Percentiles rank a stretch among this genome's conserved stretches.
These are phyloP conservation scores for Pythium insidiosum DNA, from an alignment of 352 stramenopile species.

Conservation along the genomic window DNA sequence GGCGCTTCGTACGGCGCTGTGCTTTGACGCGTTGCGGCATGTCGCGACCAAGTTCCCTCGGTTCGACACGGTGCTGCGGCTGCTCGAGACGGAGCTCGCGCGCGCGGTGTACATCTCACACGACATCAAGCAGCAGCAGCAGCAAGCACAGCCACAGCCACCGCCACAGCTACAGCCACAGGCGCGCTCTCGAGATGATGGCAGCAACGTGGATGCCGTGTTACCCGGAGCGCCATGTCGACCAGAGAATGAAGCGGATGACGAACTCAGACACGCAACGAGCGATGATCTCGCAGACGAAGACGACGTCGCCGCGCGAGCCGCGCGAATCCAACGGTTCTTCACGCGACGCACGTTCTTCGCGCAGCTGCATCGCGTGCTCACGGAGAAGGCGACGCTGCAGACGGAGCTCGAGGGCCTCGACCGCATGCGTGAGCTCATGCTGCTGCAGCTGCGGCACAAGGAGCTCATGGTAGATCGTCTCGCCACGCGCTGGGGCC, in stretches of 20 bases:
- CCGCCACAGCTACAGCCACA: neutral
- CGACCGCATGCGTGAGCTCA: constrained; percentile 27
- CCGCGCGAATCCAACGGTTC: constrained; percentile 10
- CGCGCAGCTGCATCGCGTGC: constrained; percentile 34
- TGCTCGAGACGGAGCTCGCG: constrained; percentile 27
- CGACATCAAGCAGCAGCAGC: neutral
- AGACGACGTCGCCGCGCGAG: neutral
- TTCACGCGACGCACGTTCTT: constrained; percentile 45
- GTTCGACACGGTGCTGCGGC: constrained; percentile 30
- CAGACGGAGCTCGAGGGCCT: constrained; percentile 32
- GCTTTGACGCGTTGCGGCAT: constrained; percentile 37
- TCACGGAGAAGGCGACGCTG: constrained; percentile 24
- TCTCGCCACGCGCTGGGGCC: constrained; percentile 38
- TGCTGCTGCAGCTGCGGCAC: constrained; percentile 44
- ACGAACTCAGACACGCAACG: neutral
- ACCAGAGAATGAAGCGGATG: too few species aligned
- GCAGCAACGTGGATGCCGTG: too few species aligned
- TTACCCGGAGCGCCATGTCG: too few species aligned
- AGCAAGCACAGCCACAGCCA: neutral
- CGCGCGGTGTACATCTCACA: constrained; percentile 30
- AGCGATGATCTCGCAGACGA: neutral
- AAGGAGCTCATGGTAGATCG: constrained; percentile 61
- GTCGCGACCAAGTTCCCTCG: constrained; percentile 36
- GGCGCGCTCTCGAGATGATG: neutral
- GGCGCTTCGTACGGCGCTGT: constrained; percentile 56